These are phyloP conservation scores for Claviceps maximensis DNA, from an alignment of 2,329 filamentous ascomycete species.

Conservation along the genomic window DNA sequence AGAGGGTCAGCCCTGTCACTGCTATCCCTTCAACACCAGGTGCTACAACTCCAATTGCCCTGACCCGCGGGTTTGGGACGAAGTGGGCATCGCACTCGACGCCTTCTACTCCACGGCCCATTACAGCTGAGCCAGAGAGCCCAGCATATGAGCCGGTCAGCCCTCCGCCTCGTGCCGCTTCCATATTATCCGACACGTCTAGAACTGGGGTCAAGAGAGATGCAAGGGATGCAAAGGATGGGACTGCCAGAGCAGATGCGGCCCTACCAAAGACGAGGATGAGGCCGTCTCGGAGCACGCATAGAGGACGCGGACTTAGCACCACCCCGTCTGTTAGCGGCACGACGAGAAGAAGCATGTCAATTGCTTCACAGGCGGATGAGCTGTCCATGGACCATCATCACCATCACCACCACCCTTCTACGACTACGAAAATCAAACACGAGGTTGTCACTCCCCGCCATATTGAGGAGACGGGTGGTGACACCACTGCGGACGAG, in stretches of 20 bases:
- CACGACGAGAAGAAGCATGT: slow-evolving; percentile 30
- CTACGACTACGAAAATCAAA: slow-evolving; percentile 36
- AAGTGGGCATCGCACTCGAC: slow-evolving; percentile 46
- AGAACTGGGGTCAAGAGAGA: slow-evolving; percentile 20
- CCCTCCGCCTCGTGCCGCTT: slow-evolving; percentile 30
- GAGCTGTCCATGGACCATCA: slow-evolving; percentile 31
- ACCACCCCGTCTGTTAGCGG: slow-evolving; percentile 22
- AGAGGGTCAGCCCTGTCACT: slow-evolving; percentile 18
- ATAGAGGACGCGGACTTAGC: slow-evolving; percentile 21
- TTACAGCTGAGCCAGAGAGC: slow-evolving; percentile 28
- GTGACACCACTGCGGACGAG: slow-evolving; percentile 44
- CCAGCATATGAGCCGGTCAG: slow-evolving; percentile 48
- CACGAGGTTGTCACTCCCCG: slow-evolving; percentile 44
- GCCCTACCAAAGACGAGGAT: slow-evolving; percentile 19
- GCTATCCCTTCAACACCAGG: slow-evolving; percentile 23
- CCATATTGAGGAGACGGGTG: slow-evolving; percentile 39
- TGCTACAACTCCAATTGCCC: slow-evolving; percentile 14
- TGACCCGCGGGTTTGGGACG: slow-evolving; percentile 33
- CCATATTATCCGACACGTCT: slow-evolving; percentile 21
- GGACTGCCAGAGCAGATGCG: slow-evolving; percentile 11
- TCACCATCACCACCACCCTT: slow-evolving; percentile 10
- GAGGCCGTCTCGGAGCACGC: slow-evolving; percentile 23
- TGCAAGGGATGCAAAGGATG: slow-evolving; percentile 8
- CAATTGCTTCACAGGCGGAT: slow-evolving; percentile 32
- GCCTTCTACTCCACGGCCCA: slow-evolving; percentile 40